Base-by-base conservation (phyloP, 345 rosid genomes). In the Lepidium didymum region DNA sequence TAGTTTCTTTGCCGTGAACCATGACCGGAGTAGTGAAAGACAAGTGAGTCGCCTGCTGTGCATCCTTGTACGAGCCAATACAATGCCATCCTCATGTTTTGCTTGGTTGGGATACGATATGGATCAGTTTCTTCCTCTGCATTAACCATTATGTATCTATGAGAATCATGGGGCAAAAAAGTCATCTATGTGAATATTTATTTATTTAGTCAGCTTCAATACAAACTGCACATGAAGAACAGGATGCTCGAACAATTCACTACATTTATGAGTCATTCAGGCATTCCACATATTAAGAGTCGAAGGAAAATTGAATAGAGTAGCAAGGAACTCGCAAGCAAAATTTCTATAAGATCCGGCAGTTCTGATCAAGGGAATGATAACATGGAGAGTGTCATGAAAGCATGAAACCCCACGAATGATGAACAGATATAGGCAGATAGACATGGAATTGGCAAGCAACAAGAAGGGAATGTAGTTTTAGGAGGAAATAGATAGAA, bases 111-210 rank as follows among this genome's bases (percentile, higher is more conserved):
- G 41, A 78, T 73, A 65, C 88, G 86, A 60, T 81, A 77, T 5
- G 95, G 91, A 34, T 89, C 95, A 4, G 84, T 80, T 79, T 92
- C 96, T 74, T 92, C 96, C 70, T 92, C 98, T 92, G 89, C 86
- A 72, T 18, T 47, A 70, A 52, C 36, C 65, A 2, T 31, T 12
- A 42, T 10, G 10, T 10, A 40, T 19, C 25, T n/a, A 46, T 18
- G 53, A 47, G 31, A 21, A 19, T 19, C 10, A 46, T 46, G 29
- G 27, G 29, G 27, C 18, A 25, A 37, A 21, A 64, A 18, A 51
- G 44, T 10, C 51, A 43, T 11, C 56, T 10, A 49, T 4, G 23
- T 18, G 56, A 19, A 45, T 7, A 18, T 25, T 12, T 25, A 55
- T n/a, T 41, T 7, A 18, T 25, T 13, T 27, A 4, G 62, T 57